These are phyloP conservation scores for Fusarium compactum DNA, from an alignment of 2,329 filamentous ascomycete species.

Conservation along the genomic window DNA sequence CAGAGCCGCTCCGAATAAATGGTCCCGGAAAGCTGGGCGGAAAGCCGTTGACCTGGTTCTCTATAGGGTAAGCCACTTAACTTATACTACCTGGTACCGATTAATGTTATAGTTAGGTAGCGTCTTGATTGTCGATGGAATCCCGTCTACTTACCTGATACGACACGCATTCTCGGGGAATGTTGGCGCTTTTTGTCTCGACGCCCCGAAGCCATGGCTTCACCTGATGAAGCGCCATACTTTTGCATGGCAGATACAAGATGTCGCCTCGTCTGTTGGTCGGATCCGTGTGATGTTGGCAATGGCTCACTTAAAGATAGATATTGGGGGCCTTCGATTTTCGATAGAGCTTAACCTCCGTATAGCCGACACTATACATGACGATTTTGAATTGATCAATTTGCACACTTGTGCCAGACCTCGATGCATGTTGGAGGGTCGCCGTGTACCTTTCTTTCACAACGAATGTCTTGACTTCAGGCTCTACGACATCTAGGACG, in stretches of 20 bases:
- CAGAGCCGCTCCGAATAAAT: neutral
- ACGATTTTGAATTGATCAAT: slow-evolving; percentile 14
- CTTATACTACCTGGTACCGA: neutral
- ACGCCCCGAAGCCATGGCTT: neutral
- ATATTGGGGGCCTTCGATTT: slow-evolving; percentile 14
- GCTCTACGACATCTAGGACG: slow-evolving; percentile 15
- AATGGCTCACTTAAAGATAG: slow-evolving; percentile 13
- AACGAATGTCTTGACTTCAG: slow-evolving; percentile 19
- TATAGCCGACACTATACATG: slow-evolving; percentile 12
- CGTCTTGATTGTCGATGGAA: neutral
- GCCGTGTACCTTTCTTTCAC: slow-evolving; percentile 24
- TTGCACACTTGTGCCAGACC: slow-evolving; percentile 11
- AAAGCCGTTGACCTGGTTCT: neutral
- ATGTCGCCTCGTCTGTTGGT: slow-evolving; percentile 27
- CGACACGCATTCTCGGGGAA: neutral
- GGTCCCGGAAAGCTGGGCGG: slow-evolving; percentile 3
- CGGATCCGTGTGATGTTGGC: neutral
- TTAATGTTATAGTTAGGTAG: neutral
- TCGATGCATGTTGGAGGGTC: slow-evolving; percentile 4
- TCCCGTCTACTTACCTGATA: neutral
- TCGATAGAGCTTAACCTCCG: slow-evolving; percentile 4
- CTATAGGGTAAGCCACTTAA: slow-evolving; percentile 24
- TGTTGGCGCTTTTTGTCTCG: neutral
- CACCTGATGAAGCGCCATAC: slow-evolving; percentile 20
- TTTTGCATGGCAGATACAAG: slow-evolving; percentile 31